phyloP scores from a whole-genome alignment of 2,329 filamentous ascomycete species.

The Chrysoporthe austroafricana region DNA sequence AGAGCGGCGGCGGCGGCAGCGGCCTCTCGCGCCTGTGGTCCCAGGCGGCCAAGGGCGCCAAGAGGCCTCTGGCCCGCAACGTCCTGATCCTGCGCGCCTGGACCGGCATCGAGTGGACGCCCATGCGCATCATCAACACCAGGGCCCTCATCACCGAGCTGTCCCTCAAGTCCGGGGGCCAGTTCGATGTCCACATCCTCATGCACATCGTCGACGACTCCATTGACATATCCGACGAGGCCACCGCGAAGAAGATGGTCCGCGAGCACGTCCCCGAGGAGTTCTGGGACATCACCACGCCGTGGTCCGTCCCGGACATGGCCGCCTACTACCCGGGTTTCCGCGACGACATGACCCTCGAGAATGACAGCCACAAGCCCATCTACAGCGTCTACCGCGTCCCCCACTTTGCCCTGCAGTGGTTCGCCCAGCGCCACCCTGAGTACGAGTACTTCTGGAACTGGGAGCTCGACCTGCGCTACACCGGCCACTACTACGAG shows the following conservation, averaged over 20 bases:
- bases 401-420: slow-evolving; percentile 58
- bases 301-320: slow-evolving; percentile 78
- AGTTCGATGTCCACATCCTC: slow-evolving; percentile 80
- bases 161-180: slow-evolving; percentile 73
- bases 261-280: slow-evolving; percentile 51
- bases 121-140: slow-evolving; percentile 78
- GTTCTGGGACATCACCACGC: slow-evolving; percentile 70
- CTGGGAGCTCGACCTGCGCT: slow-evolving; percentile 82
- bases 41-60: slow-evolving; percentile 25
- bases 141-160: slow-evolving; percentile 80
- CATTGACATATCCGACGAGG: slow-evolving; percentile 62
- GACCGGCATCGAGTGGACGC: slow-evolving; percentile 74
- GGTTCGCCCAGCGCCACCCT: slow-evolving; percentile 75
- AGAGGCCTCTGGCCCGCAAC: slow-evolving; percentile 53
- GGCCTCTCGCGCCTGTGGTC: slow-evolving; percentile 23
- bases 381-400: slow-evolving; percentile 58
- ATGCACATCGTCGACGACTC: slow-evolving; percentile 74
- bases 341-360: slow-evolving; percentile 69
- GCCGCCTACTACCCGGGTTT: slow-evolving; percentile 76
- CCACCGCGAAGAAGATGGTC: slow-evolving; percentile 54
- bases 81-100: slow-evolving; percentile 78
- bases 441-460: slow-evolving; percentile 86
- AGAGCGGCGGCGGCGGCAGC: neutral
- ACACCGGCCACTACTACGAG: slow-evolving; percentile 81
- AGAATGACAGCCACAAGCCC: slow-evolving; percentile 45